phyloP scores from a whole-genome alignment of 2,329 filamentous ascomycete genomes.

The Penicillium sp. region DNA sequence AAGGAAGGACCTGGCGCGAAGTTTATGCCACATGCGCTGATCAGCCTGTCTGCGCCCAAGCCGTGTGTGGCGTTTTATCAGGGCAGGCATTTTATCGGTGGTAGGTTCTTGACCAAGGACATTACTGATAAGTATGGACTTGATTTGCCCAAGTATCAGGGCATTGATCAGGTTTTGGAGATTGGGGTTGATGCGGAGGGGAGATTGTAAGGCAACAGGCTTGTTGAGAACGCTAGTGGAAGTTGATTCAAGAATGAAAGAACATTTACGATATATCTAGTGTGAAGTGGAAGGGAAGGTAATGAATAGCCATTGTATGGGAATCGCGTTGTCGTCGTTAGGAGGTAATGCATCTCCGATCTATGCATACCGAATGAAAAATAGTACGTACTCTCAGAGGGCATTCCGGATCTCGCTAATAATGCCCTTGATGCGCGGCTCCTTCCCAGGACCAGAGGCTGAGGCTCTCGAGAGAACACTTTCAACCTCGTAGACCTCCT shows the following conservation, averaged over 20 bases:
- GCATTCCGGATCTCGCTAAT: slow-evolving; percentile 56
- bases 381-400: slow-evolving; percentile 9
- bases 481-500: slow-evolving; percentile 55
- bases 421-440: slow-evolving; percentile 60
- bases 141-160: slow-evolving; percentile 77
- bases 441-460: slow-evolving; percentile 50
- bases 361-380: slow-evolving; percentile 26
- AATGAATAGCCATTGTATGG: background rate
- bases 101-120: slow-evolving; percentile 75
- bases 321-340: slow-evolving; percentile 18
- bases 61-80: slow-evolving; percentile 79
- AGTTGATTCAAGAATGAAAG: background rate
- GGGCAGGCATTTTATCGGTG: slow-evolving; percentile 88
- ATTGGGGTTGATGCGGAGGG: slow-evolving; percentile 48
- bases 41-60: slow-evolving; percentile 92
- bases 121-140: slow-evolving; percentile 84
- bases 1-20: slow-evolving; percentile 69
- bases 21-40: slow-evolving; percentile 75
- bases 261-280: background rate
- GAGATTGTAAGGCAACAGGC: slow-evolving; percentile 26
- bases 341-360: slow-evolving; percentile 9
- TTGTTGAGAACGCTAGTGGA: background rate
- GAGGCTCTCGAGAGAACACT: slow-evolving; percentile 49
- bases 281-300: background rate
- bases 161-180: slow-evolving; percentile 86